Percentiles rank a stretch among this genome's conserved stretches.
These are phyloP conservation scores for Claviceps paspali DNA, from an alignment of 2,329 filamentous ascomycete species.

Conservation along the genomic window DNA sequence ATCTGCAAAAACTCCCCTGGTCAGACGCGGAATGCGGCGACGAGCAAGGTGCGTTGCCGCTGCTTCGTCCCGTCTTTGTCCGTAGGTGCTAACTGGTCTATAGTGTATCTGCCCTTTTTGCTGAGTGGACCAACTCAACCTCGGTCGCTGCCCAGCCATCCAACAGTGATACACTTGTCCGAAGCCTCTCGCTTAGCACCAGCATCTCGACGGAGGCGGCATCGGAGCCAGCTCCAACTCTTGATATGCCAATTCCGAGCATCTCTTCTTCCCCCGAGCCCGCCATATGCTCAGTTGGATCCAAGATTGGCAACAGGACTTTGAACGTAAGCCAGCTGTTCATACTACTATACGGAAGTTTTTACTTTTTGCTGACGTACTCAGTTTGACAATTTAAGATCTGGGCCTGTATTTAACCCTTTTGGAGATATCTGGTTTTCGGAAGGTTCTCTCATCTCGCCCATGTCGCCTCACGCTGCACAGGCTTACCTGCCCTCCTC, in stretches of 20 bases:
- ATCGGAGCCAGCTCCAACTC: neutral
- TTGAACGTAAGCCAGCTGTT: constrained; percentile 19
- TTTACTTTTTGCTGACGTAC: no score
- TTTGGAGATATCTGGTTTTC: constrained; percentile 26
- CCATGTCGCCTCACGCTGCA: constrained; percentile 17
- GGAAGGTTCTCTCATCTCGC: constrained; percentile 23
- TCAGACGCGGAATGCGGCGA: constrained; percentile 14
- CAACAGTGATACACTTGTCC: neutral
- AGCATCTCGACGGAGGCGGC: neutral
- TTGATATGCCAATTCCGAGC: neutral
- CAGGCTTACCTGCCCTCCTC: constrained; percentile 23
- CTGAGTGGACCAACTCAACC: constrained; percentile 18
- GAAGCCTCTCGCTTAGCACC: neutral
- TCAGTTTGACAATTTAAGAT: constrained; percentile 23
- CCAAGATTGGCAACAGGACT: constrained; percentile 22
- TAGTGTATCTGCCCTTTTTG: constrained; percentile 9
- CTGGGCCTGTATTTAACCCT: constrained; percentile 25
- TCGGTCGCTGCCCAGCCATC: constrained; percentile 2
- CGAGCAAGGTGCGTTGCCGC: constrained; percentile 16
- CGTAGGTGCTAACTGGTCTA: neutral
- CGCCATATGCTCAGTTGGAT: constrained; percentile 14
- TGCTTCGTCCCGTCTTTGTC: neutral
- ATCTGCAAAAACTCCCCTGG: constrained; percentile 6
- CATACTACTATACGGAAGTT: no score
- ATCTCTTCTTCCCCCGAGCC: constrained; percentile 7